Conservation (phyloP, 2,329 filamentous ascomycete genomes). For the Allantophomopsis cytisporea region DNA sequence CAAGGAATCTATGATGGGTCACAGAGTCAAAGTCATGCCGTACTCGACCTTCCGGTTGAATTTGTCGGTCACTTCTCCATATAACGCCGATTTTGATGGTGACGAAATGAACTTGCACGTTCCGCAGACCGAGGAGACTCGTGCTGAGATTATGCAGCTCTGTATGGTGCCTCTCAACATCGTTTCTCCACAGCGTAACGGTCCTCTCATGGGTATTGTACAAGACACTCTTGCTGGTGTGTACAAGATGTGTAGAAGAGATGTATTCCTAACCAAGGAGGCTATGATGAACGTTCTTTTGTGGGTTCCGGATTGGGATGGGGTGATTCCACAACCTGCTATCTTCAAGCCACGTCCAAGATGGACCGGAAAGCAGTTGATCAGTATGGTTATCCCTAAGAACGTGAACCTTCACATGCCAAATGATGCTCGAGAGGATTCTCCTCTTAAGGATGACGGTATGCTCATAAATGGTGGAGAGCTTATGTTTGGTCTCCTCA, state of each 20-base stretch:
- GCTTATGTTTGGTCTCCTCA: constrained; percentile 78
- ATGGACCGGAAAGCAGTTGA: constrained; percentile 97
- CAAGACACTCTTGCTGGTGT: constrained; percentile 94
- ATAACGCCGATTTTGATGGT: constrained; percentile 99
- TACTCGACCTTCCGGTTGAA: constrained; percentile 98
- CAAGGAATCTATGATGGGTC: constrained; percentile 99
- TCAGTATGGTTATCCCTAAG: constrained; percentile 81
- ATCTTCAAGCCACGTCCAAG: constrained; percentile 84
- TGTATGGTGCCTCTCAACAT: constrained; percentile 98
- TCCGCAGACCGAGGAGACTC: constrained; percentile 91
- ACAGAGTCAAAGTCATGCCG: constrained; percentile 94
- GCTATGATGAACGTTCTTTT: constrained; percentile 94
- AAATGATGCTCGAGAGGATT: constrained; percentile 43
- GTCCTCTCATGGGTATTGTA: constrained; percentile 97
- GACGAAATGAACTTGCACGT: constrained; percentile 99
- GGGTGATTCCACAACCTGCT: constrained; percentile 82
- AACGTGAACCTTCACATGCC: constrained; percentile 67
- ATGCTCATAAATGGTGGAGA: constrained; percentile 77
- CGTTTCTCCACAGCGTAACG: constrained; percentile 93
- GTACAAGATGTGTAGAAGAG: constrained; percentile 91
- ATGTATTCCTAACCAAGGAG: constrained; percentile 81
- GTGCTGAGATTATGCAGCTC: constrained; percentile 84
- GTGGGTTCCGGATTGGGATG: constrained; percentile 97
- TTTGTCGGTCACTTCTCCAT: constrained; percentile 91
- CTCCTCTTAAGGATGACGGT: constrained; percentile 61